These are phyloP conservation scores for Xanthoceras sorbifolium DNA, from an alignment of 345 rosid species.

Conservation along the genomic window DNA sequence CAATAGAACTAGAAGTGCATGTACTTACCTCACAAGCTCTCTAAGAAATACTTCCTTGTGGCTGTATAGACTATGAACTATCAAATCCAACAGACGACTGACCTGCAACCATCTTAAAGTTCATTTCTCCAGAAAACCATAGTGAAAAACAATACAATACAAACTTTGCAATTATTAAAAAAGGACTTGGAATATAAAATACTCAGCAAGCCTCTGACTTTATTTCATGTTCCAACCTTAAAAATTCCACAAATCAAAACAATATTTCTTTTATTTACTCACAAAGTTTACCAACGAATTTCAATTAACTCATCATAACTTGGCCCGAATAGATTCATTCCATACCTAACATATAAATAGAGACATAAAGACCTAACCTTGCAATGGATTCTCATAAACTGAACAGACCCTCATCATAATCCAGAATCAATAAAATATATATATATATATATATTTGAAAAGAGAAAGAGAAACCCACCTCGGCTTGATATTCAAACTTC, in stretches of 20 bases:
- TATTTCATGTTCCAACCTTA: background rate
- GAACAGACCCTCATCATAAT: background rate
- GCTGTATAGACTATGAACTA: constrained; percentile 79
- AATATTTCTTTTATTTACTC: background rate
- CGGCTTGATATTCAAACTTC: constrained; percentile 97
- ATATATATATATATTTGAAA: background rate
- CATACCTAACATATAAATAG: background rate
- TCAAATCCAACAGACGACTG: constrained; percentile 77
- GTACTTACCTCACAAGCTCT: constrained; percentile 87
- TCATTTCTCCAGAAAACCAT: background rate
- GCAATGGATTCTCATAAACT: background rate
- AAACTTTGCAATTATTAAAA: background rate
- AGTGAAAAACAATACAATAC: background rate
- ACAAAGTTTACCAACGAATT: background rate
- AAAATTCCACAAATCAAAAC: background rate
- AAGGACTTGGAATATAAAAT: background rate
- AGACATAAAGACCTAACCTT: background rate
- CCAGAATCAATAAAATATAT: background rate
- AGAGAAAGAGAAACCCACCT: constrained; percentile 56
- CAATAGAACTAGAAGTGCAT: background rate
- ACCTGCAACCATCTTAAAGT: constrained; percentile 57
- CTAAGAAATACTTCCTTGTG: constrained; percentile 87
- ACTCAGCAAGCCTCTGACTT: background rate
- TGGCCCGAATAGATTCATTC: background rate
- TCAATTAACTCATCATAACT: background rate